Percentiles rank a stretch among this genome's conserved stretches.
These are phyloP conservation scores for Puccinia brachypodii DNA, from an alignment of 1,284 basidiomycete genomes.

Conservation along the genomic window DNA sequence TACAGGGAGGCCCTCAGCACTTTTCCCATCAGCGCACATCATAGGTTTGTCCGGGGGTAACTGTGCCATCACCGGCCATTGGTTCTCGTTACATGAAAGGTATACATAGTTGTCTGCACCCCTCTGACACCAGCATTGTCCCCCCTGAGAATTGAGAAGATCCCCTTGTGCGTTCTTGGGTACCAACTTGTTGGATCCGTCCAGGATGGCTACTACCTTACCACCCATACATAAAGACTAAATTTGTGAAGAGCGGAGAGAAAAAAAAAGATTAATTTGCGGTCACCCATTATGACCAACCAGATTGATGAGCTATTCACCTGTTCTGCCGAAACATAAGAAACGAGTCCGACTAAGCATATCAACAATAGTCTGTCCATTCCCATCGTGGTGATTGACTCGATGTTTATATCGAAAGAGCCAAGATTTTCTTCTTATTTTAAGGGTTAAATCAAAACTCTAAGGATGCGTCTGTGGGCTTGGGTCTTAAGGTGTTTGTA, in stretches of 20 bases:
- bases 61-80: neutral
- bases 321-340: neutral
- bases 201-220: neutral
- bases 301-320: neutral
- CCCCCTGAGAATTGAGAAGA: neutral
- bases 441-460: too few species aligned
- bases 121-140: neutral
- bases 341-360: neutral
- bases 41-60: neutral
- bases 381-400: neutral
- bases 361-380: neutral
- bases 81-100: neutral
- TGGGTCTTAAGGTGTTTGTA: neutral
- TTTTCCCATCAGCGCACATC: neutral
- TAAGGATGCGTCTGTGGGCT: too few species aligned
- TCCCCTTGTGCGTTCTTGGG: neutral
- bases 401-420: too few species aligned
- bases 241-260: neutral
- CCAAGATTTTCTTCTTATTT: too few species aligned
- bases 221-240: neutral
- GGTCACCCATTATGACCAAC: too few species aligned
- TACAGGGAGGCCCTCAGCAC: neutral
- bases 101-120: neutral
- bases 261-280: too few species aligned
- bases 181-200: neutral